Base-by-base conservation (phyloP, 2,329 filamentous ascomycete genomes). In the Cladosporium cucumerinum region DNA sequence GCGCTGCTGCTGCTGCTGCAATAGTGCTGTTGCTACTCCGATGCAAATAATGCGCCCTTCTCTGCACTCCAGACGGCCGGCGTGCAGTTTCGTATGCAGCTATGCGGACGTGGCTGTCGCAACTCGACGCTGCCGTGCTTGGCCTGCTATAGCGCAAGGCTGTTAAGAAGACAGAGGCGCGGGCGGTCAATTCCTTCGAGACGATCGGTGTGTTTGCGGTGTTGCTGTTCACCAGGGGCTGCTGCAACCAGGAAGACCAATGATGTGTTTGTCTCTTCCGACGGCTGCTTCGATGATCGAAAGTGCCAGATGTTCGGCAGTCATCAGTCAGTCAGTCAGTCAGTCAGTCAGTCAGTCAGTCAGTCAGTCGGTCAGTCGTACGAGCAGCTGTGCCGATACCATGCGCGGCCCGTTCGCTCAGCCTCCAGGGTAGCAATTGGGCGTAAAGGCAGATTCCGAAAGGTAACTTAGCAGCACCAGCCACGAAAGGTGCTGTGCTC, bases 71-170 rank as follows among this genome's bases (percentile, higher is more conserved):
- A 60, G 39, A 48, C 39, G 39, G 36, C 28, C 7, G 43, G 32
- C 21, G 21, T 36, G 54, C 36, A 32, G 39, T 48, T 32, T 54
- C 54, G 43, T 51, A 61, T 60, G 57, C 43, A 60, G 39, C 26
- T 60, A 60, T 61, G 58, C 58, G 58, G 58, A 51, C 39, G 26
- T 48, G 57, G 26, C 39, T 59, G 39, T 48, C 25, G 57, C 34
- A 26, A 46, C 25, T 59, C 39, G 34, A 39, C 39, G 36, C 23
- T 58, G 55, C 36, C 48, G 32, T 12, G 14, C 10, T 30, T n/a
- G 28, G 36, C 36, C 57, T 61, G 58, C 58, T 51, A 61, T 61
- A 61, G 43, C 58, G 26, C 6, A 30, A 11, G 14, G 23, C 23
- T 60, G 23, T 49, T 60, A 60, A 48, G 39, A 34, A 21, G 26